Base-by-base conservation (phyloP, 768 basidiomycete genomes). In the Auricularia cornea region DNA sequence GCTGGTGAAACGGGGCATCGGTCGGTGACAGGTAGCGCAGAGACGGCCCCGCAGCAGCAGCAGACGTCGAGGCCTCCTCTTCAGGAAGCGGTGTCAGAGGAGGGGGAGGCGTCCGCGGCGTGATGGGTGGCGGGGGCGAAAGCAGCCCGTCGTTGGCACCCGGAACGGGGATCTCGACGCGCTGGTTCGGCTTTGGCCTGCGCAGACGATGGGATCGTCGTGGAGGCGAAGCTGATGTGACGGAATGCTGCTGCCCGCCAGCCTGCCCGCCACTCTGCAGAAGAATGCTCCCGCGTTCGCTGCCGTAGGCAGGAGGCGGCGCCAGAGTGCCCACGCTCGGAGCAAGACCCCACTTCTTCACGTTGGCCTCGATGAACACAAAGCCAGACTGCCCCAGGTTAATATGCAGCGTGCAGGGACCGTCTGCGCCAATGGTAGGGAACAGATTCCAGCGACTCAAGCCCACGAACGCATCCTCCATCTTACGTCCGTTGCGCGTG, bases 291-390 rank as follows among this genome's bases (percentile, higher is more conserved):
- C 96, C 97, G 12, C 94, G 83, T 73, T 99, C 97, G 69, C 91
- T 94, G 20, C 97, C 97, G 74, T 98, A 98, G 0, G 97, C 95
- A 4, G 97, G 97, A 31, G 97, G 97, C 18, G 97, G 97, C 1
- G 96, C 96, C 11, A 98, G 82, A 0, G 97, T 98, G 57, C 97
- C 97, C 16, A 95, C 89, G 72, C 94, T 97, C 8, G 97, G 97
- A 35, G 97, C 97, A 33, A 98, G 76, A 20, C 97, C 97, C 97
- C 97, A 99, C 73, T 98, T 98, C 83, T 99, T 99, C 66, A 99
- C 97, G 72, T 99, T 98, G 35, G 97, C 97, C 77, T 99, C 97
- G 70, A 99, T 98, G 69, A 97, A 98, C 41, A 98, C 97, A 72
- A 99, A 99, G 3, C 97, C 97, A 3, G 92, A 89, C 76, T 98